These are phyloP conservation scores for Scleroderma bovista DNA, from an alignment of 768 basidiomycete species.

Conservation along the genomic window DNA sequence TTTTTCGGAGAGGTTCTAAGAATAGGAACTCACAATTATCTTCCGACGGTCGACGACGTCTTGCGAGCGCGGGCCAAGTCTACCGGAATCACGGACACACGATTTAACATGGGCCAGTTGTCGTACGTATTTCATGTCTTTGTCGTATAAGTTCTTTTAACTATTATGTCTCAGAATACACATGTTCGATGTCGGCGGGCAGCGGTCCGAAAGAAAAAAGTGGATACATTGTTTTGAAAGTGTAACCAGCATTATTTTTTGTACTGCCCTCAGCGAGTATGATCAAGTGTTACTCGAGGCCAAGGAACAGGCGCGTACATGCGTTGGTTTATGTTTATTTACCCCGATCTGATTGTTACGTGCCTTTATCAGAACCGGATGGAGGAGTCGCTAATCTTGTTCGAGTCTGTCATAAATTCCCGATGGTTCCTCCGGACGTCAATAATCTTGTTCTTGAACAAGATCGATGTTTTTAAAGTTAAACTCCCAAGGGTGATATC, in stretches of 20 bases:
- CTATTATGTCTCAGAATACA: slow-evolving; percentile 35
- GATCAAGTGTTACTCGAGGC: slow-evolving; percentile 70
- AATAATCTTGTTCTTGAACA: slow-evolving; percentile 66
- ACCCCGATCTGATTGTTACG: not conserved
- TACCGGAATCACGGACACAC: slow-evolving; percentile 86
- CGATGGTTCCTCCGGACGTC: slow-evolving; percentile 66
- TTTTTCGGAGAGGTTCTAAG: slow-evolving; percentile 85
- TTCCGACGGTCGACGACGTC: slow-evolving; percentile 83
- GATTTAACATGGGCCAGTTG: slow-evolving; percentile 65
- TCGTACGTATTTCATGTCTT: slow-evolving; percentile 35
- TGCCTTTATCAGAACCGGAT: slow-evolving; percentile 54
- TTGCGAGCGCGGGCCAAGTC: slow-evolving; percentile 85
- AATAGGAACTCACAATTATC: slow-evolving; percentile 75
- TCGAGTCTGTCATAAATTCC: slow-evolving; percentile 76
- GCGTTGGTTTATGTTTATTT: not conserved
- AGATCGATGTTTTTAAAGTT: slow-evolving; percentile 73
- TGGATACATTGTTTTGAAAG: slow-evolving; percentile 79
- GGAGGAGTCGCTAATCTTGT: slow-evolving; percentile 67
- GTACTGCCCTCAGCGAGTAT: slow-evolving; percentile 70
- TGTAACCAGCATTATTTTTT: slow-evolving; percentile 78
- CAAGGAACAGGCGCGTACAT: slow-evolving; percentile 24
- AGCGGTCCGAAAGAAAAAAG: slow-evolving; percentile 76
- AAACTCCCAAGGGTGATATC: slow-evolving; percentile 51
- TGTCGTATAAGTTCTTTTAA: not conserved
- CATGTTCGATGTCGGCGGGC: slow-evolving; percentile 80